A percentile compares a stretch with the other conserved stretches of the same genome.
Evolutionary conservation across 2,329 filamentous ascomycete genomes (phyloP).

Genomic region (Fusarium pilosicola): DNA sequence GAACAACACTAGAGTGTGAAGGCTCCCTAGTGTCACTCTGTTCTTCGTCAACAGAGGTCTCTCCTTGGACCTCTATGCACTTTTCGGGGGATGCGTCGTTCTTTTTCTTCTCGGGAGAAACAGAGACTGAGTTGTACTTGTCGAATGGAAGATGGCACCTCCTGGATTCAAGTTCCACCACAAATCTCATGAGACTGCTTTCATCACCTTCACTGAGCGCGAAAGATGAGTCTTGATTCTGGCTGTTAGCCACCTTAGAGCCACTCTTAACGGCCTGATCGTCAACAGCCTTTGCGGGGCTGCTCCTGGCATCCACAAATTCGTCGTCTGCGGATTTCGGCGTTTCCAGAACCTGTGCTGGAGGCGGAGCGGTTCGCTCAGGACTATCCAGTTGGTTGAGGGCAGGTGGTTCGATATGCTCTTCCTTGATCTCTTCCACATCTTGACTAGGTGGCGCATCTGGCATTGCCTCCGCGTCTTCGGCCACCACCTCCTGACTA

Average conservation of each 20-base stretch:
- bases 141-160: conserved; percentile 45
- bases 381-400: conserved; percentile 21
- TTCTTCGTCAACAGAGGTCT: conserved; percentile 32
- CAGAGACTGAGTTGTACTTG: conserved; percentile 25
- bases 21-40: conserved; percentile 18
- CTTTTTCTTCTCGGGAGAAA: conserved; percentile 26
- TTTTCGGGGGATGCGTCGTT: conserved; percentile 3
- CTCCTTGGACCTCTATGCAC: conserved; percentile 39
- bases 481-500: conserved; percentile 28
- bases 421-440: conserved; percentile 7
- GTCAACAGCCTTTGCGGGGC: conserved; percentile 47
- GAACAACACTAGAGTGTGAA: conserved; percentile 27
- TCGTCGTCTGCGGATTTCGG: conserved; percentile 58
- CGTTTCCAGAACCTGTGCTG: conserved; percentile 45
- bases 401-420: background rate
- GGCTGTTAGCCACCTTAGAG: conserved; percentile 9
- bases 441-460: conserved; percentile 1
- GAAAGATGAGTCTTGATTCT: conserved; percentile 50
- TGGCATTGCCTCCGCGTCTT: conserved; percentile 1
- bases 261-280: conserved; percentile 1
- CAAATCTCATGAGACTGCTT: conserved; percentile 58
- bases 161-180: conserved; percentile 60
- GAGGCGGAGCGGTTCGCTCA: conserved; percentile 32
- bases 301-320: conserved; percentile 61
- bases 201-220: conserved; percentile 58